Percentiles rank a stretch among this genome's conserved stretches.
Evolutionary conservation across 345 rosid genomes (phyloP).

Genomic region (Stellera chamaejasme): DNA sequence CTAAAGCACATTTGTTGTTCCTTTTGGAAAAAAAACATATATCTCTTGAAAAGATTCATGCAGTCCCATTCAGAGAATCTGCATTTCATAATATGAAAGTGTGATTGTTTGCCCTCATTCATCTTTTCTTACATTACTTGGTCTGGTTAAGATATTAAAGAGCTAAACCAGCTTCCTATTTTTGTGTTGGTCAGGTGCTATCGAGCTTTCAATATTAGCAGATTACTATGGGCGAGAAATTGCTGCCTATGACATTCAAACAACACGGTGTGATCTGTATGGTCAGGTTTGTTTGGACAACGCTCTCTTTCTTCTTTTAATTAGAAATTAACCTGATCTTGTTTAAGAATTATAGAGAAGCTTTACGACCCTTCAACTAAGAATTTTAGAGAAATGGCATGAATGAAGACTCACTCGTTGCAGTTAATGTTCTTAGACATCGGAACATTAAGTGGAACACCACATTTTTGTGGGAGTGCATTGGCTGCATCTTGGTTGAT

Average conservation of each 20-base stretch:
- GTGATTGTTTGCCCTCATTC: neutral
- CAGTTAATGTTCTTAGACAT: conserved; percentile 13
- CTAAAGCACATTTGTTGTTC: too few species aligned
- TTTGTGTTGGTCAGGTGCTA: conserved; percentile 55
- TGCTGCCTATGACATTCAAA: conserved; percentile 89
- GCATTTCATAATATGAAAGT: neutral
- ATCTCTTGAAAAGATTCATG: neutral
- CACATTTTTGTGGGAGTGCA: conserved; percentile 17
- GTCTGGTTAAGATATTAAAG: neutral
- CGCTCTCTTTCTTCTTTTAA: neutral
- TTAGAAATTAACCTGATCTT: neutral
- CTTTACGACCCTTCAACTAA: too few species aligned
- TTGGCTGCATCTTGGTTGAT: conserved; percentile 15
- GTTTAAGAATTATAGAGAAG: too few species aligned
- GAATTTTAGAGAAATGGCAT: too few species aligned
- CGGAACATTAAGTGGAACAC: conserved; percentile 11
- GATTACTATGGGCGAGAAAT: conserved; percentile 79
- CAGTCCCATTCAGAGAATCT: too few species aligned
- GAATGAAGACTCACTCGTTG: conserved; percentile 6
- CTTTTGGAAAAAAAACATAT: neutral
- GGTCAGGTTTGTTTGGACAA: conserved; percentile 58
- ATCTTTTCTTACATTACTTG: neutral
- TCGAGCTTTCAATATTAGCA: conserved; percentile 88
- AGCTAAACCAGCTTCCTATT: neutral
- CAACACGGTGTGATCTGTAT: conserved; percentile 82